Evolutionary conservation across 345 rosid species (phyloP).

Genomic region (Firmiana major): DNA sequence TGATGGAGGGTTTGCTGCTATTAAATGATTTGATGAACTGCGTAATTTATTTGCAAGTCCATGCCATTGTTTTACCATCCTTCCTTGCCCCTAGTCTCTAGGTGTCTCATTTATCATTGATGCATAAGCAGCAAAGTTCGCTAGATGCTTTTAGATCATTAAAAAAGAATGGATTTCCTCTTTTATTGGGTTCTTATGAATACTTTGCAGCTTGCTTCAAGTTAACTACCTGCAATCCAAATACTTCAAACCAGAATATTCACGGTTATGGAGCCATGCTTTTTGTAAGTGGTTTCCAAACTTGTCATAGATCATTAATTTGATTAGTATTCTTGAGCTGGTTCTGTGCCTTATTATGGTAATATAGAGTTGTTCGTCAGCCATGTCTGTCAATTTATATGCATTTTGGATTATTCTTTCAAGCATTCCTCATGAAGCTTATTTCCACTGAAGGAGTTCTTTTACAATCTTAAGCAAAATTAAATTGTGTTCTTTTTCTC

Average conservation of each 20-base stretch:
- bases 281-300: slow-evolving; percentile 53
- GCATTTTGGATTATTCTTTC: not conserved
- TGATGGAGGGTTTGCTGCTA: not conserved
- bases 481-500: not conserved
- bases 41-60: slow-evolving; percentile 1
- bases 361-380: not conserved
- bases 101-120: not conserved
- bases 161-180: not conserved
- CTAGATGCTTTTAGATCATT: not conserved
- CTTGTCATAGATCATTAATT: not conserved
- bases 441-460: not conserved
- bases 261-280: slow-evolving; percentile 77
- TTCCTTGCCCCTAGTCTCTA: not conserved
- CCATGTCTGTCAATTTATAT: not conserved
- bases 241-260: slow-evolving; percentile 63
- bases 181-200: not conserved
- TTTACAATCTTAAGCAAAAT: not conserved
- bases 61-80: not conserved
- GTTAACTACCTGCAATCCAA: slow-evolving; percentile 65
- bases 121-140: not conserved
- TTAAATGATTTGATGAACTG: not conserved
- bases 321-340: slow-evolving; percentile 2
- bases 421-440: not conserved
- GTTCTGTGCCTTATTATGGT: not conserved
- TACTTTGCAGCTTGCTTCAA: slow-evolving; percentile 67